Evolutionary conservation across 1,284 basidiomycete genomes (phyloP).

Genomic region (Neotropicomus parvogracilis): DNA sequence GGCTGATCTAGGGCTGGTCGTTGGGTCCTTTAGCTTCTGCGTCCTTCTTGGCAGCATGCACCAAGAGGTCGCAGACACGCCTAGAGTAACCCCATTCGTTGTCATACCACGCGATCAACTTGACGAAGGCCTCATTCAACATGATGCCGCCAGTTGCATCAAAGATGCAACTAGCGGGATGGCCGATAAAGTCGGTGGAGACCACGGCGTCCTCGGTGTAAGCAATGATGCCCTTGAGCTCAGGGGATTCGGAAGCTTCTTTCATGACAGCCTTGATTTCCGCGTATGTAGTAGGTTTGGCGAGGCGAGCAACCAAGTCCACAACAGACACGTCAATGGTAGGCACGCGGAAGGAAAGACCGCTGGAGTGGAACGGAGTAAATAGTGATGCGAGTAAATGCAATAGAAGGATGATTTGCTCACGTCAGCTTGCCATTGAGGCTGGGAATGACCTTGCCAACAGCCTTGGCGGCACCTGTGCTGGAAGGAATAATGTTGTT

Average conservation of each 20-base stretch:
- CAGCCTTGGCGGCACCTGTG: slow-evolving; percentile 98
- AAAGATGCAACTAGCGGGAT: slow-evolving; percentile 79
- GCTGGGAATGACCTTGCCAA: slow-evolving; percentile 96
- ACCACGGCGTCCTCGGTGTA: slow-evolving; percentile 97
- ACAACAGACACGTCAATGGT: slow-evolving; percentile 98
- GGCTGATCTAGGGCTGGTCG: too few relatives aligned
- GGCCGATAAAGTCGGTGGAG: slow-evolving; percentile 90
- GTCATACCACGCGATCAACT: slow-evolving; percentile 96
- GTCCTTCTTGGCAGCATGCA: slow-evolving; percentile 79
- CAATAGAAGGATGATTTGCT: slow-evolving; percentile 5
- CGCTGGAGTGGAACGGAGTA: slow-evolving; percentile 43
- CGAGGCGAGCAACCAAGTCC: slow-evolving; percentile 92
- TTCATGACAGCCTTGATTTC: slow-evolving; percentile 90
- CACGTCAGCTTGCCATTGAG: slow-evolving; percentile 93
- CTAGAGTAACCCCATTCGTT: slow-evolving; percentile 97
- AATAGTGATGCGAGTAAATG: not conserved
- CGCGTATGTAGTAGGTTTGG: slow-evolving; percentile 85
- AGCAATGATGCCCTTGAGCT: slow-evolving; percentile 78
- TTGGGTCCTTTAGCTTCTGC: slow-evolving; percentile 17
- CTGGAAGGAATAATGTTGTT: slow-evolving; percentile 99
- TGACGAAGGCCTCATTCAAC: slow-evolving; percentile 93
- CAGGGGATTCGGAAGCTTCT: slow-evolving; percentile 69
- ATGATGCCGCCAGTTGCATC: slow-evolving; percentile 93
- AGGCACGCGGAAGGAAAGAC: slow-evolving; percentile 97
- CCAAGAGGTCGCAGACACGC: slow-evolving; percentile 89